Conservation (phyloP, 2,329 filamentous ascomycete species). For the Venturia aucupariae region DNA sequence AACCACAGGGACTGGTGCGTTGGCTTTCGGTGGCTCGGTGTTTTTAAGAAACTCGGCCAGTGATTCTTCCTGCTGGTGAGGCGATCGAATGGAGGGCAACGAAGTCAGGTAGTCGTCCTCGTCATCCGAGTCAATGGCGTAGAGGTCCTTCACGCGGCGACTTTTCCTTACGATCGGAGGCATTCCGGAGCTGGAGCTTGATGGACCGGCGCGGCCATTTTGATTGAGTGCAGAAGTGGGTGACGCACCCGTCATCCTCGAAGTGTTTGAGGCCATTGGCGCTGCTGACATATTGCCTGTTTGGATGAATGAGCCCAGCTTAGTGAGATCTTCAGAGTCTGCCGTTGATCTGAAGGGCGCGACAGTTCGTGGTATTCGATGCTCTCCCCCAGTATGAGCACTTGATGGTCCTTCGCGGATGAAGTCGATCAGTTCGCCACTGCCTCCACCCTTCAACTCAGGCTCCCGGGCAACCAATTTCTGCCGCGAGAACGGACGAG, state of each 20-base stretch:
- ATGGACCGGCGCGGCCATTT: constrained; percentile 29
- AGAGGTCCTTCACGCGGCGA: constrained; percentile 74
- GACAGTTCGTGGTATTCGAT: constrained; percentile 70
- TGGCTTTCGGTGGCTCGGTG: constrained; percentile 49
- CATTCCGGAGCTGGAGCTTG: constrained; percentile 23
- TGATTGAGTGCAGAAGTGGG: background rate
- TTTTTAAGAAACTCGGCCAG: constrained; percentile 65
- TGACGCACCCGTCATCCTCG: constrained; percentile 23
- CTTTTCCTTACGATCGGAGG: constrained; percentile 46
- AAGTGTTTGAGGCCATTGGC: background rate
- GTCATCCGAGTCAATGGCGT: constrained; percentile 65
- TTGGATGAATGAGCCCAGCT: constrained; percentile 20
- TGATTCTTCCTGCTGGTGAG: constrained; percentile 50
- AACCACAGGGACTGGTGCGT: background rate
- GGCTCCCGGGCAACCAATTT: constrained; percentile 55
- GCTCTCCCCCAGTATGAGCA: constrained; percentile 24
- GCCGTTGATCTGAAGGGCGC: constrained; percentile 78
- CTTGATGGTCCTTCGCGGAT: constrained; percentile 76
- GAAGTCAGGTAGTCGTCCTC: constrained; percentile 44
- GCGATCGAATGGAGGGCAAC: constrained; percentile 28
- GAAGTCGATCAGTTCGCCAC: constrained; percentile 88
- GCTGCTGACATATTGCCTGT: constrained; percentile 18
- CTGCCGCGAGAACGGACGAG: constrained; percentile 19
- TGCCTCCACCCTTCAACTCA: constrained; percentile 54
- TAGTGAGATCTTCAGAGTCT: constrained; percentile 68